Evolutionary conservation across 75 land plant species (phyloP).

Genomic region (Sequoia sempervirens): DNA sequence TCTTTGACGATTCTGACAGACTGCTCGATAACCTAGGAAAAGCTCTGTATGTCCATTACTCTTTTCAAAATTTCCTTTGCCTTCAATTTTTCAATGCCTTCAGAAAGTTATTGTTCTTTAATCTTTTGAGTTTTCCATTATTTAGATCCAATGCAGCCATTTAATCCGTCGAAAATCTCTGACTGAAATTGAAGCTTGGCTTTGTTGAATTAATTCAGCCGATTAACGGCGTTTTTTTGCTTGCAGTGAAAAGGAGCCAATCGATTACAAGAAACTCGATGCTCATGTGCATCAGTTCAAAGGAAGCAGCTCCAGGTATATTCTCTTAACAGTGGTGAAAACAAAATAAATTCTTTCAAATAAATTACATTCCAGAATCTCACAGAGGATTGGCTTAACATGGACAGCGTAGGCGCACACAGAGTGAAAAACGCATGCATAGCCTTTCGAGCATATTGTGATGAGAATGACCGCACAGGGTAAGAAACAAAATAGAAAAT

Average conservation of each 20-base stretch:
- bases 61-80: neutral
- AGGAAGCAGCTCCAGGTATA: conserved; percentile 66
- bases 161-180: too few relatives aligned
- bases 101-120: too few relatives aligned
- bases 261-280: conserved; percentile 60
- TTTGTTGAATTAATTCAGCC: too few relatives aligned
- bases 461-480: conserved; percentile 57
- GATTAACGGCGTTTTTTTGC: neutral
- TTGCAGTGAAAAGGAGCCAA: conserved; percentile 34
- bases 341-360: neutral
- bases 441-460: conserved; percentile 50
- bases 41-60: conserved; percentile 35
- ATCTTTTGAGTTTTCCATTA: too few relatives aligned
- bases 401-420: conserved; percentile 67
- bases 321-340: neutral
- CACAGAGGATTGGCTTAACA: neutral
- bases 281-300: conserved; percentile 73
- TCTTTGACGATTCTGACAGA: conserved; percentile 72
- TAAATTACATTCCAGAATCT: neutral
- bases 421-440: conserved; percentile 66
- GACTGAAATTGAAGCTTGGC: too few relatives aligned
- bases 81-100: too few relatives aligned
- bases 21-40: conserved; percentile 46
- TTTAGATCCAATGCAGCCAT: too few relatives aligned
- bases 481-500: conserved; percentile 13